Evolutionary conservation across 2,329 filamentous ascomycete species (phyloP).

Genomic region (Botrytis deweyae): DNA sequence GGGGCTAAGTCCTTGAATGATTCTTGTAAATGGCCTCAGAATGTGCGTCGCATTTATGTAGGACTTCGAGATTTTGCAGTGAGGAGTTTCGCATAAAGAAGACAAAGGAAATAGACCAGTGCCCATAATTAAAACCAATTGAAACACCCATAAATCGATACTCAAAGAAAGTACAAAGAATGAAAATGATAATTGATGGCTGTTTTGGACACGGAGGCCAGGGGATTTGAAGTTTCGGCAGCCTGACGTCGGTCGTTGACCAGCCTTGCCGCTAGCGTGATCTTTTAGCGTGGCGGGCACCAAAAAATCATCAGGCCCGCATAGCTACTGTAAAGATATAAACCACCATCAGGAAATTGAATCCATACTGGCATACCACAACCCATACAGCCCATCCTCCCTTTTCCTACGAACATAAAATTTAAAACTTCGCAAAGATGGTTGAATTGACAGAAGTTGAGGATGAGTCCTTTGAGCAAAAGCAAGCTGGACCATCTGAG

Average conservation of each 20-base stretch:
- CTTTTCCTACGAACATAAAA: background rate
- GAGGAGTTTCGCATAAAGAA: background rate
- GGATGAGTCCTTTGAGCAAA: constrained; percentile 86
- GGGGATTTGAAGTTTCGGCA: background rate
- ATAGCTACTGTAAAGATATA: constrained; percentile 2
- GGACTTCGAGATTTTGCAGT: constrained; percentile 1
- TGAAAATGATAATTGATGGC: background rate
- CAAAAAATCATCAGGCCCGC: constrained; percentile 12
- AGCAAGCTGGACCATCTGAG: constrained; percentile 64
- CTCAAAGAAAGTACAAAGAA: background rate
- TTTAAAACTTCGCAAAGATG: constrained; percentile 57
- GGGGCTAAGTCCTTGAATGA: background rate
- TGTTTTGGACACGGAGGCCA: background rate
- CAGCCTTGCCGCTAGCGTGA: constrained; percentile 17
- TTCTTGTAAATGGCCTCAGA: background rate
- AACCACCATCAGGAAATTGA: background rate
- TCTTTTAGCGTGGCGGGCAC: constrained; percentile 18
- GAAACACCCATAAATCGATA: background rate
- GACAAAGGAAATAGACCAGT: background rate
- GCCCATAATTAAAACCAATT: background rate
- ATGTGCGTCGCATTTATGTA: background rate
- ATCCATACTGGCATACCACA: background rate
- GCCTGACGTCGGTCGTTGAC: constrained; percentile 19
- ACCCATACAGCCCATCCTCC: background rate
- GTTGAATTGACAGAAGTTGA: constrained; percentile 96